Evolutionary conservation across 305 asterid species (phyloP).

Genomic region (Coffea humblotiana): DNA sequence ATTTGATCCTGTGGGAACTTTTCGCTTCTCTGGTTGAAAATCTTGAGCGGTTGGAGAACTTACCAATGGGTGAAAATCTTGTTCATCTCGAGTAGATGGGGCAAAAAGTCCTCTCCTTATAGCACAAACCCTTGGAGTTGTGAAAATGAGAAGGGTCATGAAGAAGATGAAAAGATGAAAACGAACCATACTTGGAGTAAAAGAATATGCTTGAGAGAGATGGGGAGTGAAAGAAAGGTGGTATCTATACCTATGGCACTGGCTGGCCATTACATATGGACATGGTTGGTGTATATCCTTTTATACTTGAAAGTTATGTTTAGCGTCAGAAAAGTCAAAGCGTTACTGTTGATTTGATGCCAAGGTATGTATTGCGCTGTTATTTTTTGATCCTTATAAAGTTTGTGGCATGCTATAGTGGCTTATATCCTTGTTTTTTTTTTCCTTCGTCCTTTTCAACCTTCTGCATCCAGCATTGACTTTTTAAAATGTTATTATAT

Average conservation of each 20-base stretch:
- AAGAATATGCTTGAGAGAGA: constrained; percentile 10
- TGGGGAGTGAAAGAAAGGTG: constrained; percentile 3
- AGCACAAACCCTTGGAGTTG: constrained; percentile 18
- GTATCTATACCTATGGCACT: constrained; percentile 8
- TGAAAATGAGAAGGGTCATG: constrained; percentile 16
- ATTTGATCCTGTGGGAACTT: constrained; percentile 37
- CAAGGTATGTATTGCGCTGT: background rate
- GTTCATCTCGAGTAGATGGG: constrained; percentile 10
- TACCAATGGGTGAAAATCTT: constrained; percentile 18
- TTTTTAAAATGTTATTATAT: too few relatives aligned
- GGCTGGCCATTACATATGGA: constrained; percentile 15
- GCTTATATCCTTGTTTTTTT: background rate
- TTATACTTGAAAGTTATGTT: background rate
- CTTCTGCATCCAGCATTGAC: too few relatives aligned
- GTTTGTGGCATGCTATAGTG: background rate
- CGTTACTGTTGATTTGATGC: background rate
- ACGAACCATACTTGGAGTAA: constrained; percentile 16
- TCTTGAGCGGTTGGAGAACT: constrained; percentile 20
- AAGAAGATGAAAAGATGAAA: constrained; percentile 20
- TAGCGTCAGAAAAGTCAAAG: background rate
- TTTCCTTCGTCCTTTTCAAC: too few relatives aligned
- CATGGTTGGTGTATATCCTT: constrained; percentile 17
- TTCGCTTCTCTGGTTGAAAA: constrained; percentile 24
- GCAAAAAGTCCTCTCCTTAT: background rate
- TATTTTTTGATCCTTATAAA: background rate